Evolutionary conservation across 257 asterid genomes (phyloP).

Genomic region (Solanum peruvianum): DNA sequence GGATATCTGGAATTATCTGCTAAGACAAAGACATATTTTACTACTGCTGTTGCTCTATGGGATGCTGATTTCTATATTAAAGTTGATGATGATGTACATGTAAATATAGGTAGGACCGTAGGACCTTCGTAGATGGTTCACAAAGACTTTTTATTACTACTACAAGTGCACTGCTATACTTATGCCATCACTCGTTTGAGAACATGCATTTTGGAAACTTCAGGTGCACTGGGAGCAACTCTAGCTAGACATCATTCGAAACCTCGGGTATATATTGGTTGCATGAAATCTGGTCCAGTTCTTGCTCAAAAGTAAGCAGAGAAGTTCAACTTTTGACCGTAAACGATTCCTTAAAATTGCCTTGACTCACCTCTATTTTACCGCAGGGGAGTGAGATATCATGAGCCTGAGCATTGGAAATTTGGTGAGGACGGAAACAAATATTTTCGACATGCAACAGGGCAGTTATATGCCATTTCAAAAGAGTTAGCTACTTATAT

Average conservation of each 20-base stretch:
- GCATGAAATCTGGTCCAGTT: conserved; percentile 97
- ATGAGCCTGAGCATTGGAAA: conserved; percentile 94
- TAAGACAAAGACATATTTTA: conserved; percentile 67
- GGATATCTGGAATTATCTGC: conserved; percentile 91
- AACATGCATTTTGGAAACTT: not conserved
- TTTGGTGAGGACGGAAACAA: conserved; percentile 89
- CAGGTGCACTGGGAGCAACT: conserved; percentile 77
- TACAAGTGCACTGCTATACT: not conserved
- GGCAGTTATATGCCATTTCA: conserved; percentile 85
- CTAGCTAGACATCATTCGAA: conserved; percentile 67
- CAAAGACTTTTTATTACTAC: not conserved
- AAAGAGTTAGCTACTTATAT: conserved; percentile 79
- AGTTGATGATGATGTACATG: conserved; percentile 91
- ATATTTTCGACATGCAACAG: conserved; percentile 93
- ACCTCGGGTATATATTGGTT: conserved; percentile 77
- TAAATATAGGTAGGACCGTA: conserved; percentile 66
- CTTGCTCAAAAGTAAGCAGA: conserved; percentile 73
- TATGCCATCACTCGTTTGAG: not conserved
- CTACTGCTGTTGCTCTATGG: conserved; percentile 75
- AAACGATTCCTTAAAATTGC: not conserved
- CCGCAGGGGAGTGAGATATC: conserved; percentile 78
- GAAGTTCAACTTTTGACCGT: not conserved
- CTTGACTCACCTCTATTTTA: not conserved
- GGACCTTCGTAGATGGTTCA: not conserved
- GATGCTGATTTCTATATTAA: conserved; percentile 90